A percentile compares a stretch with the other conserved stretches of the same genome.
These are phyloP conservation scores for Asterionellopsis glacialis DNA, from an alignment of 108 stramenopile genomes.

Conservation along the genomic window DNA sequence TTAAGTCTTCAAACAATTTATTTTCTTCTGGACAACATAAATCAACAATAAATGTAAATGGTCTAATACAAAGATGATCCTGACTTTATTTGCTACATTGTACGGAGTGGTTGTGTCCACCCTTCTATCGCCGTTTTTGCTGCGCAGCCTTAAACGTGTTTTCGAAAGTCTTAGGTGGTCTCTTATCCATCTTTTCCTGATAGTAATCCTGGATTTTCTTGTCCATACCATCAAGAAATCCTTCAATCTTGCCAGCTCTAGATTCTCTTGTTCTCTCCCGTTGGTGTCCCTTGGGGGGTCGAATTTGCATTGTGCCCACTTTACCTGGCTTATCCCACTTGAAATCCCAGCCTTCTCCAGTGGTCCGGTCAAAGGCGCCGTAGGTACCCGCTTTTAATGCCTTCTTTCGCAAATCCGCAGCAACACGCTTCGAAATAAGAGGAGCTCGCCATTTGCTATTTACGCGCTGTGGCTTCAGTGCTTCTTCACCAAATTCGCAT, in stretches of 20 bases:
- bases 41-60: too few relatives aligned
- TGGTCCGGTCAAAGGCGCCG: constrained; percentile 53
- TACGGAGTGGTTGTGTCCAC: too few relatives aligned
- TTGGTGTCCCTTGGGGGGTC: constrained; percentile 57
- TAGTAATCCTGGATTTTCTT: constrained; percentile 65
- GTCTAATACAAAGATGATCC: too few relatives aligned
- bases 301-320: constrained; percentile 20
- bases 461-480: constrained; percentile 53
- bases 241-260: constrained; percentile 71
- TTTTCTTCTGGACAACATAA: too few relatives aligned
- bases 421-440: constrained; percentile 50
- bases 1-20: too few relatives aligned
- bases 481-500: constrained; percentile 56
- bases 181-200: constrained; percentile 36
- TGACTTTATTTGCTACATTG: too few relatives aligned
- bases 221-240: constrained; percentile 43
- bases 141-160: constrained; percentile 12
- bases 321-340: constrained; percentile 44
- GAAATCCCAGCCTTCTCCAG: constrained; percentile 76
- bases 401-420: constrained; percentile 64
- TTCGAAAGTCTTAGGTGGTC: constrained; percentile 41
- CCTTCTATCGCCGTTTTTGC: too few relatives aligned
- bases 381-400: constrained; percentile 65
- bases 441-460: constrained; percentile 62
- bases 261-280: constrained; percentile 61